A percentile compares a stretch with the other conserved stretches of the same genome.
phyloP scores from a whole-genome alignment of 2,329 filamentous ascomycete species.

The Cryoendolithus antarcticus region DNA sequence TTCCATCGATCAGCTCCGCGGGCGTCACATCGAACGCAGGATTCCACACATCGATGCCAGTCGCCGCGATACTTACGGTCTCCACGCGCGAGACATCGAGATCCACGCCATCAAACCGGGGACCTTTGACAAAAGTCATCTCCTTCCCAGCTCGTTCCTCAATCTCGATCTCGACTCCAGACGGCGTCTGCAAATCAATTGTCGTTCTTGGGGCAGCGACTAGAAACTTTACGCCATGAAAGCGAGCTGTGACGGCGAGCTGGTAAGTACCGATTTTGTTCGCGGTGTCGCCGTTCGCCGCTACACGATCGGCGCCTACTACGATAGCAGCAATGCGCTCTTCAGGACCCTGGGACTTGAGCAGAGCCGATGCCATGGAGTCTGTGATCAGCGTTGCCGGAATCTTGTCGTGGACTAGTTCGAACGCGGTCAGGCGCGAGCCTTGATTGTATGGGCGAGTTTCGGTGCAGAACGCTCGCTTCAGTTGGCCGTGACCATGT shows the following conservation, averaged over 20 bases:
- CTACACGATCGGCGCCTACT: slow-evolving; percentile 89
- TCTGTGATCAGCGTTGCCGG: slow-evolving; percentile 88
- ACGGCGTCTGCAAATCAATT: slow-evolving; percentile 71
- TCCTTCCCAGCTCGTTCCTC: slow-evolving; percentile 75
- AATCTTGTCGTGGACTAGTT: slow-evolving; percentile 87
- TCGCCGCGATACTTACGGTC: slow-evolving; percentile 65
- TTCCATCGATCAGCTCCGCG: slow-evolving; percentile 73
- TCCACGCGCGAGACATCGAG: slow-evolving; percentile 52
- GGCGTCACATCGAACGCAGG: slow-evolving; percentile 95
- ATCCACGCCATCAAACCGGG: slow-evolving; percentile 46
- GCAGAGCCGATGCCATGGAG: slow-evolving; percentile 86
- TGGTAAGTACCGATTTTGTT: slow-evolving; percentile 98
- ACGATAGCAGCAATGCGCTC: slow-evolving; percentile 74
- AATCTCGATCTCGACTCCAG: slow-evolving; percentile 72
- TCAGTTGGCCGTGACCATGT: slow-evolving; percentile 50
- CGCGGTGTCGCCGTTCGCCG: slow-evolving; percentile 91
- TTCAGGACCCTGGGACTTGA: slow-evolving; percentile 47
- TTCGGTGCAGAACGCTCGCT: slow-evolving; percentile 90
- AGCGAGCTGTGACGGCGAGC: slow-evolving; percentile 74
- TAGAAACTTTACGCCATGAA: slow-evolving; percentile 86
- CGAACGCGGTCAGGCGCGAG: slow-evolving; percentile 85
- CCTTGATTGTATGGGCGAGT: slow-evolving; percentile 97
- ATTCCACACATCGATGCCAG: slow-evolving; percentile 82
- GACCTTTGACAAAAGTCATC: slow-evolving; percentile 73
- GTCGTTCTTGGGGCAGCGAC: slow-evolving; percentile 91